Percentiles rank a stretch among this genome's conserved stretches.
phyloP scores from a whole-genome alignment of 169 alveolate species.

The Plasmodium yoelii region DNA sequence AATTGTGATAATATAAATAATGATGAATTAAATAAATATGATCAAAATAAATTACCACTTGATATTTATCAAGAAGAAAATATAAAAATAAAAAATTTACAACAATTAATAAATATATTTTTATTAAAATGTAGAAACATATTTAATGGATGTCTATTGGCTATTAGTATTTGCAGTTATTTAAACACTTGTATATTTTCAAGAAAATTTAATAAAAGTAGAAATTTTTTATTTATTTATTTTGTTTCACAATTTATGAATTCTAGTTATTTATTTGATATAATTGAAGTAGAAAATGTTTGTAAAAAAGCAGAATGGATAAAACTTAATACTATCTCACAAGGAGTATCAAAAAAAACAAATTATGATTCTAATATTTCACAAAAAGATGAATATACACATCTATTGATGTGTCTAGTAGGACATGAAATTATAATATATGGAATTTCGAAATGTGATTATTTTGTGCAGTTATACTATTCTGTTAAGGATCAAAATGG shows the following conservation, averaged over 20 bases:
- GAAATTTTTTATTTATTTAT: slow-evolving; percentile 50
- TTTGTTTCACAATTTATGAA: slow-evolving; percentile 30
- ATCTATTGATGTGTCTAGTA: slow-evolving; percentile 28
- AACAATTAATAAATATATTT: background rate
- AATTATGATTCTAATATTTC: background rate
- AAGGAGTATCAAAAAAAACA: background rate
- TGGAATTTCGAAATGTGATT: slow-evolving; percentile 28
- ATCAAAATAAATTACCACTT: background rate
- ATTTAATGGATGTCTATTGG: slow-evolving; percentile 28
- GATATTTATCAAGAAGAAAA: background rate
- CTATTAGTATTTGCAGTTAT: slow-evolving; percentile 49
- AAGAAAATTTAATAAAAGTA: slow-evolving; percentile 11
- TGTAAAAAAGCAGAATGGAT: slow-evolving; percentile 64
- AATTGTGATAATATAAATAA: background rate
- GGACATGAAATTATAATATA: slow-evolving; percentile 35
- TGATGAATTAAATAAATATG: background rate
- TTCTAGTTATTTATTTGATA: slow-evolving; percentile 26
- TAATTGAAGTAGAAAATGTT: slow-evolving; percentile 16
- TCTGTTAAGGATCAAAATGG: background rate
- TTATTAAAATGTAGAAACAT: slow-evolving; percentile 8
- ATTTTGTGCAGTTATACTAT: slow-evolving; percentile 5
- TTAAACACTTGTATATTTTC: slow-evolving; percentile 27
- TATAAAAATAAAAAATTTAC: background rate
- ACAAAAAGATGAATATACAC: slow-evolving; percentile 1
- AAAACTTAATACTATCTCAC: background rate